Evolutionary conservation across 192 early-diverging fungal genomes (phyloP).

Genomic region (Entophlyctis helioformis): DNA sequence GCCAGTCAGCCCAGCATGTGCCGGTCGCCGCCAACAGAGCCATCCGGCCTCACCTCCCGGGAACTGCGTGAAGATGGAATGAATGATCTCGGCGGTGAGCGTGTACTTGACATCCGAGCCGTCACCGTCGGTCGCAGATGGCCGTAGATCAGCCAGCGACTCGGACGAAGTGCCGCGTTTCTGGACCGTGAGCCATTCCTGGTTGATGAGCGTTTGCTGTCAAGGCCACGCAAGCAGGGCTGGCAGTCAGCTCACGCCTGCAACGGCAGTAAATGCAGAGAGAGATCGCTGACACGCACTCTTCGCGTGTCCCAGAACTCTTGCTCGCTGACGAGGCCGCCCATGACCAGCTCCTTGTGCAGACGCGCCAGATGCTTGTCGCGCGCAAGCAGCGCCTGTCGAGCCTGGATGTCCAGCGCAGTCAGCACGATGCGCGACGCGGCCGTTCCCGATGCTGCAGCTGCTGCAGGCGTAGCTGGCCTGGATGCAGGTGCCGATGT

Average conservation of each 20-base stretch:
- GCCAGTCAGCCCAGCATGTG: too few relatives aligned
- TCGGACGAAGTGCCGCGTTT: constrained; percentile 71
- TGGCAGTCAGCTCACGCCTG: neutral
- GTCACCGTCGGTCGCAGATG: constrained; percentile 49
- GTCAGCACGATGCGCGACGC: constrained; percentile 18
- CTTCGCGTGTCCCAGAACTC: constrained; percentile 89
- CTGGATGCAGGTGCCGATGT: constrained; percentile 4
- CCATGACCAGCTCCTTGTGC: constrained; percentile 66
- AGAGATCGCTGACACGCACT: constrained; percentile 10
- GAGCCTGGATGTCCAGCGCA: constrained; percentile 42
- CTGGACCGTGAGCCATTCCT: constrained; percentile 53
- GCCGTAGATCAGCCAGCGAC: constrained; percentile 42
- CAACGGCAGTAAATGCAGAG: neutral
- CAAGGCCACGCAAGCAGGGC: neutral
- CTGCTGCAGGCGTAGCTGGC: constrained; percentile 16
- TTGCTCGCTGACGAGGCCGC: constrained; percentile 68
- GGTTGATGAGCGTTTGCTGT: constrained; percentile 55
- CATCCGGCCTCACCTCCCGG: constrained; percentile 49
- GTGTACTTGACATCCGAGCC: constrained; percentile 72
- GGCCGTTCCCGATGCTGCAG: constrained; percentile 1
- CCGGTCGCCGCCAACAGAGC: neutral
- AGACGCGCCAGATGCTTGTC: constrained; percentile 56
- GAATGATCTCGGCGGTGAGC: constrained; percentile 79
- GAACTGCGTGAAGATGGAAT: constrained; percentile 80
- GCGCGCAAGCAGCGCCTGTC: constrained; percentile 50